Evolutionary conservation across 768 basidiomycete genomes (phyloP).

Genomic region (Lyophyllum semitale): DNA sequence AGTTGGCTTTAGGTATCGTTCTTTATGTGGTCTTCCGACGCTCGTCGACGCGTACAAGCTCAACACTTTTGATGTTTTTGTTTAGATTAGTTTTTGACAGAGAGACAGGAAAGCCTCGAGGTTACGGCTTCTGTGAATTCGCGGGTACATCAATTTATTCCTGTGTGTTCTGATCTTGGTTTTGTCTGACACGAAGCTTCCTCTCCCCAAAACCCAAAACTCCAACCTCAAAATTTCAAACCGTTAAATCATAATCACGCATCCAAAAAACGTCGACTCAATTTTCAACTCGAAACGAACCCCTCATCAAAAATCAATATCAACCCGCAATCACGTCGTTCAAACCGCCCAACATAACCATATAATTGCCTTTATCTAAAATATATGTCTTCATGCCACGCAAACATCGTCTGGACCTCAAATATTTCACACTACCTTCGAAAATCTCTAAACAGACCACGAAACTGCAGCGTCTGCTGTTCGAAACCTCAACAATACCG

Average conservation of each 20-base stretch:
- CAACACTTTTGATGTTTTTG: conserved; percentile 11
- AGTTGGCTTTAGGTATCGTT: conserved; percentile 76
- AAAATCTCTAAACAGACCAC: conserved; percentile 61
- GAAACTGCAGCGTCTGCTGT: conserved; percentile 96
- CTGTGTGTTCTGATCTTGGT: conserved; percentile 23
- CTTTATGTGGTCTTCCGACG: conserved; percentile 4
- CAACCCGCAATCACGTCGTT: neutral
- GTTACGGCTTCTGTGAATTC: conserved; percentile 94
- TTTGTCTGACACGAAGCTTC: conserved; percentile 38
- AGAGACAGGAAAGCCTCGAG: conserved; percentile 92
- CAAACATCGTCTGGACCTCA: conserved; percentile 9
- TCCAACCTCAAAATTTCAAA: conserved; percentile 12
- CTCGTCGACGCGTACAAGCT: conserved; percentile 6
- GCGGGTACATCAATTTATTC: conserved; percentile 63
- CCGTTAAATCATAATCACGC: neutral
- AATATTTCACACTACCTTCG: conserved; percentile 13
- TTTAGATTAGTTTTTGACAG: conserved; percentile 83
- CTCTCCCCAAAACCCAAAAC: conserved; percentile 15
- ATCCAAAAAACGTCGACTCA: conserved; percentile 2
- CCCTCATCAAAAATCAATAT: conserved; percentile 3
- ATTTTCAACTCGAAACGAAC: neutral
- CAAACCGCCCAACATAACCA: neutral
- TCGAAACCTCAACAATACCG: conserved; percentile 90
- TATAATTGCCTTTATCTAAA: conserved; percentile 2
- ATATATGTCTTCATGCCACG: conserved; percentile 6